A percentile compares a stretch with the other conserved stretches of the same genome.
Conservation (phyloP, 805 yeast species). For the Saccharomycopsis fibuligera region DNA sequence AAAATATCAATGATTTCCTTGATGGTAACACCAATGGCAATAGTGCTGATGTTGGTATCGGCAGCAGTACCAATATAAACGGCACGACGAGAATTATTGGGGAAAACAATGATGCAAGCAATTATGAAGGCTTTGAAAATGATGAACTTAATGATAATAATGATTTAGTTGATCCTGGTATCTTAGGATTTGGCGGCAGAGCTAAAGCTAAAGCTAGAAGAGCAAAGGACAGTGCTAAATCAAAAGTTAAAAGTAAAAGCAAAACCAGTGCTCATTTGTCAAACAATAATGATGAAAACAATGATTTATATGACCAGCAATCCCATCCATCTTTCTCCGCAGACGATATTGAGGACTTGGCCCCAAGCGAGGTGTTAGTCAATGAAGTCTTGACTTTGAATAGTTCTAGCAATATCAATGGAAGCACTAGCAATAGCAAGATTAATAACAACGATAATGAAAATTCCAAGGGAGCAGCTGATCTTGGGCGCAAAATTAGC, state of each 20-base stretch:
- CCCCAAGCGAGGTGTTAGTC: background rate
- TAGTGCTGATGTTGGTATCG: too few relatives aligned
- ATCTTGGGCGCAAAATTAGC: conserved; percentile 2
- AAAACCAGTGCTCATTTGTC: background rate
- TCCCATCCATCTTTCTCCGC: background rate
- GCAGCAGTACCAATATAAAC: too few relatives aligned
- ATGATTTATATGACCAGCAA: background rate
- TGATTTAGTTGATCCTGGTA: background rate
- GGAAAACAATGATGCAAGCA: background rate
- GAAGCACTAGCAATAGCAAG: background rate
- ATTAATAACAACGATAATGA: too few relatives aligned
- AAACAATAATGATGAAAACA: background rate
- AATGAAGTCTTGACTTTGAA: background rate
- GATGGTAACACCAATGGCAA: background rate
- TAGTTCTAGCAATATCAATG: background rate
- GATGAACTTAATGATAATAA: background rate
- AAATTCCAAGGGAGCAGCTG: too few relatives aligned
- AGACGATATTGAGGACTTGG: background rate
- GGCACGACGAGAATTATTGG: too few relatives aligned
- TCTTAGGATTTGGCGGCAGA: too few relatives aligned
- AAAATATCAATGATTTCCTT: background rate
- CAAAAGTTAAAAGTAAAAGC: background rate
- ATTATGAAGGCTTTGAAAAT: background rate
- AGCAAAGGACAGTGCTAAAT: background rate
- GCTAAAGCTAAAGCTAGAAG: background rate